Conservation (phyloP, 495 filamentous ascomycete genomes). For the Daldinia childiae region DNA sequence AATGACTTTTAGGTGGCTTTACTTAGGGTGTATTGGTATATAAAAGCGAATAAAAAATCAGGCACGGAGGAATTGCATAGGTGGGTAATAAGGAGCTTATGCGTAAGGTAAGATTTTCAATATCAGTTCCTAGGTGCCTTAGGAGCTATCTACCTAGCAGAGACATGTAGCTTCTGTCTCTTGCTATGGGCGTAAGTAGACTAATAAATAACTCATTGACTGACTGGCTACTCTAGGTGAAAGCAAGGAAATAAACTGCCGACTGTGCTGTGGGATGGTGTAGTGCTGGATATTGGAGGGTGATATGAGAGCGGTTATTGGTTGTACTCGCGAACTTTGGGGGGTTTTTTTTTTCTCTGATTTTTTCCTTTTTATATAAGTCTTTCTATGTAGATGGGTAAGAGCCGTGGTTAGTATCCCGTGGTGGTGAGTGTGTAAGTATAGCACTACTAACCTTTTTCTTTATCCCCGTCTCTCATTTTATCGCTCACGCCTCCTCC, state of each 20-base stretch:
- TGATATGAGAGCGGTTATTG: neutral
- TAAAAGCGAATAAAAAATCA: too few species aligned
- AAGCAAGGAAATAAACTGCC: neutral
- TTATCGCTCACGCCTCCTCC: neutral
- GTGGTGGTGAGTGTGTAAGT: neutral
- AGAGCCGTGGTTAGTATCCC: neutral
- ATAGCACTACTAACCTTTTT: neutral
- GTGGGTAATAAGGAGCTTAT: neutral
- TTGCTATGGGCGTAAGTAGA: neutral
- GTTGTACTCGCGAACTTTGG: too few species aligned
- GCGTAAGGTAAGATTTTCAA: neutral
- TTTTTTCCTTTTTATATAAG: too few species aligned
- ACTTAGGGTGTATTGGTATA: too few species aligned
- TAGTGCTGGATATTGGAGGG: neutral
- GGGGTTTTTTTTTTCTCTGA: too few species aligned
- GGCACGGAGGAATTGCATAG: too few species aligned
- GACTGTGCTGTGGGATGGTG: neutral
- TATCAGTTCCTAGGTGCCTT: neutral
- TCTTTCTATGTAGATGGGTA: too few species aligned
- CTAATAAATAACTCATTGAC: neutral
- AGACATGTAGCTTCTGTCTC: neutral
- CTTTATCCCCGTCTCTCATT: neutral
- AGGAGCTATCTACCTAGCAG: neutral
- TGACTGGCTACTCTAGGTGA: neutral
- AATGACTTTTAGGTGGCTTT: too few species aligned